Evolutionary conservation across 164 flowering plant genomes (phyloP), one percentile per base, ranked within the genome.

Genomic region (Macadamia integrifolia): DNA sequence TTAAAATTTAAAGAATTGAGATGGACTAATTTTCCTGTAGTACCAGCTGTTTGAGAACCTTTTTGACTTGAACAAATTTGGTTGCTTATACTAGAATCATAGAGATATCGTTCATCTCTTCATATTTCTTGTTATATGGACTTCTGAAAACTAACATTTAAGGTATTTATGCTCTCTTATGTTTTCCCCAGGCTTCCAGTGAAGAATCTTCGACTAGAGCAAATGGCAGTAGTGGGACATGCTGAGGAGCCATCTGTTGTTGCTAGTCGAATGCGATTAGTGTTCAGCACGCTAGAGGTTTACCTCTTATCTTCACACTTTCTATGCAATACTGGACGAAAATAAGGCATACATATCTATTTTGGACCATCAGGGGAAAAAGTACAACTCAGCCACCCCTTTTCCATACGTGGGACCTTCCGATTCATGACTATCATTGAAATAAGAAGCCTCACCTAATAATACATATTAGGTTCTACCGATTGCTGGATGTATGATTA

Each of bases 191-290:
- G 98, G 98, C 92, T 94, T 71, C 98, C 98, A 9, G 98, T 94
- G 73, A 94, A 91, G 79, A 94, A 91, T 63, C 93, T 94, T 67
- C 98, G 91, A 80, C 84, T 91, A 65, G 98, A 91, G 84, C 98
- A 94, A 77, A 86, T 86, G 97, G 98, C 97, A 42, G 98, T 94
- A n/a, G 72, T 77, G 64, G 98, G 98, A 55, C 72, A 50, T 66
- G 87, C 97, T 6, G 97, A 94, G 79, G 97, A 88, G 78, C 90
- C 98, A 61, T 86, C 95, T 1, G 82, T 88, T 60, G 98, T 94
- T 66, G 89, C 98, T 29, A 83, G 97, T 78, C 77, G 97, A 71
- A 94, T 94, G 98, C 81, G 80, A 68, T 74, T 94, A 67, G 96
- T 91, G 46, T 91, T 94, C 72, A 86, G 89, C 83, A 94, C 98